phyloP scores from a whole-genome alignment of 306 rosid species.

The Medicago lupulina region DNA sequence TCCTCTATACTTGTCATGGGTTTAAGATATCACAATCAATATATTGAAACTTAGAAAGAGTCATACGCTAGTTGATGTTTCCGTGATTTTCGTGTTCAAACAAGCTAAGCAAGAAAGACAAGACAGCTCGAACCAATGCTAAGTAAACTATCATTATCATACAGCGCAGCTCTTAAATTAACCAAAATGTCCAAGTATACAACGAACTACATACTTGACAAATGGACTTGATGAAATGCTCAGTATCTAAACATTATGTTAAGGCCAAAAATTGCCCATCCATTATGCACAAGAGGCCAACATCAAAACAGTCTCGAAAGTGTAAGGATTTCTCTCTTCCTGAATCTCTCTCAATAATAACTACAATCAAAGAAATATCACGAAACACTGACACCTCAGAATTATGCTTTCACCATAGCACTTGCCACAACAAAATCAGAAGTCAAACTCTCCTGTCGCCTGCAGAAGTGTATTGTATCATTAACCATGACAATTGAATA shows the following conservation, averaged over 20 bases:
- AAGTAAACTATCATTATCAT: conserved; percentile 36
- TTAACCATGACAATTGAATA: conserved; percentile 30
- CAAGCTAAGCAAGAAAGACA: not conserved
- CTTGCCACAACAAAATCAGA: conserved; percentile 66
- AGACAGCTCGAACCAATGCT: conserved; percentile 5
- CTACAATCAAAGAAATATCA: conserved; percentile 59
- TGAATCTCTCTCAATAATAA: conserved; percentile 55
- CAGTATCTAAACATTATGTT: conserved; percentile 54
- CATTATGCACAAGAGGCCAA: conserved; percentile 85
- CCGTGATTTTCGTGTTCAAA: not conserved
- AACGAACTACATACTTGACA: conserved; percentile 59
- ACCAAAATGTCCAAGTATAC: conserved; percentile 59
- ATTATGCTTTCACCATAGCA: conserved; percentile 47
- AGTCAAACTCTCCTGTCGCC: conserved; percentile 98
- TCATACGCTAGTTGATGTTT: not conserved
- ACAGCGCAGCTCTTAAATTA: conserved; percentile 50
- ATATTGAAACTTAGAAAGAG: not conserved
- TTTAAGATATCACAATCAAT: not conserved
- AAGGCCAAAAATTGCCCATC: conserved; percentile 68
- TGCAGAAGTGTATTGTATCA: conserved; percentile 49
- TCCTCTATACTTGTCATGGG: not conserved
- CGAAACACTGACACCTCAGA: conserved; percentile 51
- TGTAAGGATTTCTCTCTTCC: conserved; percentile 62
- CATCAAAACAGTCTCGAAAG: conserved; percentile 56
- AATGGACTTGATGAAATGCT: conserved; percentile 55